These are phyloP conservation scores for Tolypocladium endophyticum DNA, from an alignment of 2,329 filamentous ascomycete genomes.

Conservation along the genomic window DNA sequence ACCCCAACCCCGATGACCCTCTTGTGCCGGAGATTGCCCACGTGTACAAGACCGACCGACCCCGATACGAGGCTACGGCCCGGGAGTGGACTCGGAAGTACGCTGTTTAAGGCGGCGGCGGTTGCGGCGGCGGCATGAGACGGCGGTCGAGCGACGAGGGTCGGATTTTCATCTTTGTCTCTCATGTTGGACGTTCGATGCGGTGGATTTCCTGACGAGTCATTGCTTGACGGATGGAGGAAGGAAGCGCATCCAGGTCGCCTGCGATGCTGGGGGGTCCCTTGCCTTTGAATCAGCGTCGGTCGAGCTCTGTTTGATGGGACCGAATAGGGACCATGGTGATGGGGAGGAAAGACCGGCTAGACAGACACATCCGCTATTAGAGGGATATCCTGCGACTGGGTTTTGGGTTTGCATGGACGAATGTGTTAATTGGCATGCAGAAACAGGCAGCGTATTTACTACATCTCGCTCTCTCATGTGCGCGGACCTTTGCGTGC, in stretches of 20 bases:
- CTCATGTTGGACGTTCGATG: constrained; percentile 2
- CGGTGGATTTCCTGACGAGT: constrained; percentile 1
- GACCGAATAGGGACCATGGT: constrained; percentile 13
- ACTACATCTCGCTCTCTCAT: constrained; percentile 2
- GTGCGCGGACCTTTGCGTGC: neutral
- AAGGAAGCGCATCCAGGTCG: constrained; percentile 1
- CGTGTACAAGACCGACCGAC: constrained; percentile 98
- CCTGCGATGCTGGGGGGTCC: neutral
- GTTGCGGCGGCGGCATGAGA: neutral
- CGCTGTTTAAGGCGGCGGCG: constrained; percentile 56
- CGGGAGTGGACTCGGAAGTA: constrained; percentile 99
- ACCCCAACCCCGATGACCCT: constrained; percentile 98
- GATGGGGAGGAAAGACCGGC: constrained; percentile 18
- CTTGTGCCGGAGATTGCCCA: constrained; percentile 98
- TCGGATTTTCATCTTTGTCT: constrained; percentile 14
- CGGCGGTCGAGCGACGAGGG: constrained; percentile 11
- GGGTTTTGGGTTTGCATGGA: constrained; percentile 28
- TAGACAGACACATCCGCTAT: constrained; percentile 26
- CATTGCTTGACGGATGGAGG: constrained; percentile 1
- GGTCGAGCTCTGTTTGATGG: constrained; percentile 11
- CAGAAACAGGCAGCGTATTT: constrained; percentile 10
- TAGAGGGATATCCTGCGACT: constrained; percentile 25
- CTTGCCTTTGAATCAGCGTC: constrained; percentile 4
- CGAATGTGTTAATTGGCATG: constrained; percentile 15
- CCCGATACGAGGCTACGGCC: constrained; percentile 91